Evolutionary conservation across 1,284 basidiomycete genomes (phyloP).

Genomic region (Sparassis latifolia): DNA sequence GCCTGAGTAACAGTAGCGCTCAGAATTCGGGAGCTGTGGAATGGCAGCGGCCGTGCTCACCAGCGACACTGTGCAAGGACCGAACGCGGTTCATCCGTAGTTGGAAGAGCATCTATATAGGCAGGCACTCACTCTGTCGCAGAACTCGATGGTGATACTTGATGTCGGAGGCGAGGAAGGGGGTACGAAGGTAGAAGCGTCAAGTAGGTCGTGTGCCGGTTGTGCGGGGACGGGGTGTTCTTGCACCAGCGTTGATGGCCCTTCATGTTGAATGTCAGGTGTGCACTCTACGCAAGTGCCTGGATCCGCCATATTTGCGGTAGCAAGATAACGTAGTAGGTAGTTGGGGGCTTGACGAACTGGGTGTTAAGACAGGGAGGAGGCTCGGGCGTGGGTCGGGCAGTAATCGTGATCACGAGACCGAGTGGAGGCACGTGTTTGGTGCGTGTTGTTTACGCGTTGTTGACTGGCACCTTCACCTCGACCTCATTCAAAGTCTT

Average conservation of each 20-base stretch:
- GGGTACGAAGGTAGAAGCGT: constrained; percentile 53
- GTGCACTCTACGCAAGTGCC: constrained; percentile 19
- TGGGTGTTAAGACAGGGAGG: too few relatives aligned
- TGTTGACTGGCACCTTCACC: constrained; percentile 1
- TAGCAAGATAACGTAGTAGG: neutral
- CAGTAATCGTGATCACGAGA: constrained; percentile 15
- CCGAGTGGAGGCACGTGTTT: constrained; percentile 9
- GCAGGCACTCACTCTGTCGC: constrained; percentile 62
- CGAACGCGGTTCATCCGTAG: constrained; percentile 1
- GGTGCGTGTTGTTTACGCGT: constrained; percentile 13
- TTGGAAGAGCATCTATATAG: neutral
- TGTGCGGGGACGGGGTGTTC: neutral
- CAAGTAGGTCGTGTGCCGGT: constrained; percentile 28
- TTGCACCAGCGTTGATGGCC: neutral
- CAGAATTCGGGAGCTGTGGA: neutral
- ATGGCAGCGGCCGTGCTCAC: constrained; percentile 29
- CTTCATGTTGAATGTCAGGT: constrained; percentile 1
- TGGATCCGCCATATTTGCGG: constrained; percentile 9
- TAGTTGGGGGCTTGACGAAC: neutral
- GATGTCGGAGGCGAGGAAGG: constrained; percentile 41
- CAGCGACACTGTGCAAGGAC: constrained; percentile 55
- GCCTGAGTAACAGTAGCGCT: constrained; percentile 36
- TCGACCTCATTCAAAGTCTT: neutral
- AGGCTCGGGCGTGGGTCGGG: too few relatives aligned
- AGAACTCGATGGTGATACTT: constrained; percentile 74